phyloP scores from a whole-genome alignment of 2,329 filamentous ascomycete genomes.

The Aspergillus tubingensis region DNA sequence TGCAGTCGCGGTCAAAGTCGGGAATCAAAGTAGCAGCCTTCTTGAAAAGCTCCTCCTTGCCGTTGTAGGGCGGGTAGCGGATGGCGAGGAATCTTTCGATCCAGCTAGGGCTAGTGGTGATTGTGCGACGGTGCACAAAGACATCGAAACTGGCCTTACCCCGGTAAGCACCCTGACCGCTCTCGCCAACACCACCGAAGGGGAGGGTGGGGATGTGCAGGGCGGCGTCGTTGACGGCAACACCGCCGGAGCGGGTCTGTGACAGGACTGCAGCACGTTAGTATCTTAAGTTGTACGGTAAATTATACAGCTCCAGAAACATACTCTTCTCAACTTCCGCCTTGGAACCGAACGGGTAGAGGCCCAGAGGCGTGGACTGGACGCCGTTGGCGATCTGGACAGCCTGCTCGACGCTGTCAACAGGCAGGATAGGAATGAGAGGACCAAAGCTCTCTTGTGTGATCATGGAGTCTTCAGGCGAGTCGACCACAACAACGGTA shows the following conservation, averaged over 20 bases:
- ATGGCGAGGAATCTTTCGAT: conserved; percentile 59
- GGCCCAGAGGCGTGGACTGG: conserved; percentile 77
- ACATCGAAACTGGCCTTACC: conserved; percentile 69
- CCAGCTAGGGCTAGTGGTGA: conserved; percentile 63
- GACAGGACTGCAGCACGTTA: conserved; percentile 54
- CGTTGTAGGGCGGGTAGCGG: conserved; percentile 62
- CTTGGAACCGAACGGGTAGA: conserved; percentile 84
- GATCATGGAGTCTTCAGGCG: conserved; percentile 74
- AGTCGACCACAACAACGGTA: conserved; percentile 83
- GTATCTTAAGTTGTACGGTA: conserved; percentile 1
- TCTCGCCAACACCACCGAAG: conserved; percentile 82
- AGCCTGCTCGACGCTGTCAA: conserved; percentile 79
- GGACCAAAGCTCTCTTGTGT: conserved; percentile 88
- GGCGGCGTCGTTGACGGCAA: conserved; percentile 59
- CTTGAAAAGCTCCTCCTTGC: conserved; percentile 56
- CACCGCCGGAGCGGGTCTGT: conserved; percentile 67
- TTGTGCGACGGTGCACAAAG: conserved; percentile 62
- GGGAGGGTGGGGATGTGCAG: conserved; percentile 73
- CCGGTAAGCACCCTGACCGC: conserved; percentile 74
- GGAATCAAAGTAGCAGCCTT: conserved; percentile 56
- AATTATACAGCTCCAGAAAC: conserved; percentile 22
- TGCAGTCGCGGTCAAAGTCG: conserved; percentile 62
- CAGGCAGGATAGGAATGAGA: conserved; percentile 79
- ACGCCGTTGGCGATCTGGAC: conserved; percentile 79
- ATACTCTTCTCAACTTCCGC: conserved; percentile 73